These are phyloP conservation scores for Lentinus polychrous DNA, from an alignment of 1,284 basidiomycete species.

Conservation along the genomic window DNA sequence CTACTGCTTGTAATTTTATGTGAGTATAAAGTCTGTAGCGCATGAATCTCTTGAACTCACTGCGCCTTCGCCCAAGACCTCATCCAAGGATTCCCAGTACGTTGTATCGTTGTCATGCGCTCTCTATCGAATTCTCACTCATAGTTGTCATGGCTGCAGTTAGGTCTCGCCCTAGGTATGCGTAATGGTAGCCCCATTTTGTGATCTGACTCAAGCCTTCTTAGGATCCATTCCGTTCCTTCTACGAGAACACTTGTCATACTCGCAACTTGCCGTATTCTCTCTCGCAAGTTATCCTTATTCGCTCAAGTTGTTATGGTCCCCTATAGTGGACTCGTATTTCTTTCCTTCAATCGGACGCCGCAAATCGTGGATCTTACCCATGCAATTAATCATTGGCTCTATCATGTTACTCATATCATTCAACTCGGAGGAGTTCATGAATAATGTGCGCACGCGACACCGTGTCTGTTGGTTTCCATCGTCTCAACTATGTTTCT, in stretches of 20 bases:
- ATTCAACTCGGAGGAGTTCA: constrained; percentile 69
- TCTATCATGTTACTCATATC: constrained; percentile 87
- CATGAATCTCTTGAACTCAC: constrained; percentile 4
- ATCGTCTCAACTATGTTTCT: background rate
- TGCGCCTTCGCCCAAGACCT: constrained; percentile 50
- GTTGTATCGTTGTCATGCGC: constrained; percentile 32
- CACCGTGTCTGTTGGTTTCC: background rate
- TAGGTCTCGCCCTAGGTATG: constrained; percentile 70
- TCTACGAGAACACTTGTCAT: constrained; percentile 89
- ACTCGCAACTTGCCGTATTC: constrained; percentile 95
- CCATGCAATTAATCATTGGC: constrained; percentile 91
- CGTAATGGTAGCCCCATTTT: background rate
- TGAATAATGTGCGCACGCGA: constrained; percentile 65
- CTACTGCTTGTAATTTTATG: constrained; percentile 84
- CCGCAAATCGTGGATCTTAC: constrained; percentile 98
- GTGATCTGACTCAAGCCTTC: constrained; percentile 1
- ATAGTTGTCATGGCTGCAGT: constrained; percentile 30
- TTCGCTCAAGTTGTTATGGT: constrained; percentile 96
- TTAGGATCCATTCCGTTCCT: constrained; percentile 94
- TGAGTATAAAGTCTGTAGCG: constrained; percentile 36
- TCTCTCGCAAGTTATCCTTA: constrained; percentile 95
- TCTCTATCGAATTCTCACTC: constrained; percentile 2
- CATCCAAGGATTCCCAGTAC: constrained; percentile 93
- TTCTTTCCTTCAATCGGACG: constrained; percentile 81
- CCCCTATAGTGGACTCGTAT: constrained; percentile 92